A percentile compares a stretch with the other conserved stretches of the same genome.
These are phyloP conservation scores for Chlorella sp. DNA, from an alignment of 139 green algal genomes.

Conservation along the genomic window DNA sequence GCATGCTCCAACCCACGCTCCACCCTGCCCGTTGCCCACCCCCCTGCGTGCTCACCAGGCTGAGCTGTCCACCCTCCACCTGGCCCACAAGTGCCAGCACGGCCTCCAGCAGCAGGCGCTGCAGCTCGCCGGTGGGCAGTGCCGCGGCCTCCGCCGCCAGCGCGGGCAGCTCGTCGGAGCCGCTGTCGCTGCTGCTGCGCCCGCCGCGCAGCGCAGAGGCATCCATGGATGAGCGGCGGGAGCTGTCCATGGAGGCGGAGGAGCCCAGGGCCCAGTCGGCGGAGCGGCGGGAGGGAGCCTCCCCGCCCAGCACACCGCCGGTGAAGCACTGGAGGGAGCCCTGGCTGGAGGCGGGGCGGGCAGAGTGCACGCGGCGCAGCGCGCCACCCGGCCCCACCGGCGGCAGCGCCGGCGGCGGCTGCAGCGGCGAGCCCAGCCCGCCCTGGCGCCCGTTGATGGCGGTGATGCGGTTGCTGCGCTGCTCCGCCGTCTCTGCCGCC, in stretches of 20 bases:
- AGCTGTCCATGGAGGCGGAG: neutral
- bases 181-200: slow-evolving; percentile 13
- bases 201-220: neutral
- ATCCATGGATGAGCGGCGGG: slow-evolving; percentile 17
- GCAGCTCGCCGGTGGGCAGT: neutral
- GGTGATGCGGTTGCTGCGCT: slow-evolving; percentile 25
- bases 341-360: too few relatives aligned
- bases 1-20: too few relatives aligned
- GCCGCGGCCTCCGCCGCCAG: neutral
- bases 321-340: too few relatives aligned
- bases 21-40: too few relatives aligned
- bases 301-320: too few relatives aligned
- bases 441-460: slow-evolving; percentile 30
- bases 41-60: slow-evolving; percentile 23
- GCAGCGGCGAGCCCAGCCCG: too few relatives aligned
- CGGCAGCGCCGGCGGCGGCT: too few relatives aligned
- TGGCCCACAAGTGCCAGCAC: slow-evolving; percentile 28
- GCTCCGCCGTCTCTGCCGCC: slow-evolving; percentile 21
- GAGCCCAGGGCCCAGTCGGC: neutral
- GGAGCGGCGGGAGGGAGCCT: too few relatives aligned
- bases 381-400: too few relatives aligned
- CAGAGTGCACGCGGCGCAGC: too few relatives aligned
- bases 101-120: slow-evolving; percentile 32
- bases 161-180: neutral
- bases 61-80: slow-evolving; percentile 24